Evolutionary conservation across 2,329 filamentous ascomycete species (phyloP).

Genomic region (Xylaria arbuscula): DNA sequence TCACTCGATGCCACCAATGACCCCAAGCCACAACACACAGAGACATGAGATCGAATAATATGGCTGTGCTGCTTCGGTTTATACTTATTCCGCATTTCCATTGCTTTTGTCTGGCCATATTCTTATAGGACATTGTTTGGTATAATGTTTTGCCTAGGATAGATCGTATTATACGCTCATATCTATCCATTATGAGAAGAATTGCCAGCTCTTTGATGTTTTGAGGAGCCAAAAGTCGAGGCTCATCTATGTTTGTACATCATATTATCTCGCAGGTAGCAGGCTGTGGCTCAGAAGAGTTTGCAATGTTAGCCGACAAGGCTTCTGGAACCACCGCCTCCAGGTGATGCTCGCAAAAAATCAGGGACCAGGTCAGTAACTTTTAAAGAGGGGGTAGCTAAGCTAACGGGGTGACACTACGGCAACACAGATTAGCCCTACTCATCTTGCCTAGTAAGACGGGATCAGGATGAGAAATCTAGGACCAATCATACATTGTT

Average conservation of each 20-base stretch:
- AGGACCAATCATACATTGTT: background rate
- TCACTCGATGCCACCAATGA: background rate
- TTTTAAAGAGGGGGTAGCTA: background rate
- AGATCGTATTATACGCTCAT: background rate
- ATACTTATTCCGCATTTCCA: background rate
- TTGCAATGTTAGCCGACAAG: background rate
- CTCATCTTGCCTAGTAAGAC: background rate
- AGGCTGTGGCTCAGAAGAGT: background rate
- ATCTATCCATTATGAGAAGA: background rate
- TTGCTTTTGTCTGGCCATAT: background rate
- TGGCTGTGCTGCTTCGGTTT: background rate
- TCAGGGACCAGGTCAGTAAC: background rate
- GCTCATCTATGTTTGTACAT: background rate
- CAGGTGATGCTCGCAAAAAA: background rate
- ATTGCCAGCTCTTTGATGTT: background rate
- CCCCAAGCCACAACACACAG: background rate
- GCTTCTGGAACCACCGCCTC: background rate
- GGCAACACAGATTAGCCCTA: background rate
- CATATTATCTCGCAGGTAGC: background rate
- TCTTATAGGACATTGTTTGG: background rate
- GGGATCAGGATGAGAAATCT: background rate
- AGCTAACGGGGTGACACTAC: background rate
- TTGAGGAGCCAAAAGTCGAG: background rate
- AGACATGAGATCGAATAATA: background rate
- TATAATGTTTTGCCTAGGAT: background rate